Percentiles rank a stretch among this genome's conserved stretches.
These are phyloP conservation scores for Dendrobium nobile DNA, from an alignment of 106 monocot genomes.

Conservation along the genomic window DNA sequence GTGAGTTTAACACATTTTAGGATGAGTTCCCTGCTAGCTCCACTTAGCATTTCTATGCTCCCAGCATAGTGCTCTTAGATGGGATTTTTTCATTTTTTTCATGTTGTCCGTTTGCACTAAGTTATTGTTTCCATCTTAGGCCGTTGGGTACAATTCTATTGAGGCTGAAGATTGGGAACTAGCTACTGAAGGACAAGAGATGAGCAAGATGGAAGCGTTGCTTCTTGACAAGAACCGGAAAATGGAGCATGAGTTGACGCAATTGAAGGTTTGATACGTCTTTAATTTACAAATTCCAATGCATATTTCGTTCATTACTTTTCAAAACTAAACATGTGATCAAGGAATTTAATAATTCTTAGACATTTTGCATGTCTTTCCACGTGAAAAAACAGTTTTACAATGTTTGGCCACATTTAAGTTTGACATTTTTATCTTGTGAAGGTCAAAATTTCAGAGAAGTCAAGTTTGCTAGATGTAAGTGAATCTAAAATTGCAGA, in stretches of 20 bases:
- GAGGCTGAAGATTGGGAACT: constrained; percentile 99
- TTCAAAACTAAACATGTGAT: neutral
- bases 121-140: constrained; percentile 32
- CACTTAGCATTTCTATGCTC: neutral
- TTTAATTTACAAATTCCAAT: neutral
- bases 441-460: constrained; percentile 92
- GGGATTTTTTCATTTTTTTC: neutral
- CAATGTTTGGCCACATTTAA: neutral
- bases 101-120: neutral
- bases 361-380: neutral
- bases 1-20: no score
- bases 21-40: neutral
- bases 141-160: constrained; percentile 98
- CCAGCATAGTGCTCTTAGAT: neutral
- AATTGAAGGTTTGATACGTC: constrained; percentile 66
- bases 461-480: constrained; percentile 48
- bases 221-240: constrained; percentile 95
- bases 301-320: neutral
- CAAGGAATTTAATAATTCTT: neutral
- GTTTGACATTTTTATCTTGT: neutral
- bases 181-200: constrained; percentile 87
- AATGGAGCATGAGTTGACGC: constrained; percentile 99
- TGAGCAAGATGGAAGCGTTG: constrained; percentile 96
- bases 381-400: neutral
- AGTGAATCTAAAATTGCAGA: constrained; percentile 71